Evolutionary conservation across 2,329 filamentous ascomycete genomes (phyloP).

Genomic region (Plectosphaerella cucumerina): DNA sequence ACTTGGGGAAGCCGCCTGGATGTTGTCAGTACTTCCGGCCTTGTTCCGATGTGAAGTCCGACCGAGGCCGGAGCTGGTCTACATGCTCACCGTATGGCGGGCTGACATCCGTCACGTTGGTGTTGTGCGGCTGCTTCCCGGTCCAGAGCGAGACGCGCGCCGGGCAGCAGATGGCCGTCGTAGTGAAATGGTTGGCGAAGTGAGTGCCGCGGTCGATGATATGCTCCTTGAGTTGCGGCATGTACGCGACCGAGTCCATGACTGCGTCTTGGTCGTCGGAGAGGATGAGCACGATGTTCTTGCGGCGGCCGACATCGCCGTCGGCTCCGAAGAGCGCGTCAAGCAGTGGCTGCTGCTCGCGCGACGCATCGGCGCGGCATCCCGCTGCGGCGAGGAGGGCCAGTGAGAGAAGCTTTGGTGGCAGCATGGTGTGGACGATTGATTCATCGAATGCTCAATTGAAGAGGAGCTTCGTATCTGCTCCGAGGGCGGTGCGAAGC

Average conservation of each 20-base stretch:
- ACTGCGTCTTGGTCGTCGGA: slow-evolving; percentile 65
- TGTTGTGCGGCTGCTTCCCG: slow-evolving; percentile 64
- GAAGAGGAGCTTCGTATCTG: too few relatives aligned
- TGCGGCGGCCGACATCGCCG: too few relatives aligned
- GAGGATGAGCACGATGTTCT: slow-evolving; percentile 63
- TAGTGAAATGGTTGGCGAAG: slow-evolving; percentile 62
- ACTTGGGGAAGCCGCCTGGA: slow-evolving; percentile 53
- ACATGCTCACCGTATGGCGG: slow-evolving; percentile 41
- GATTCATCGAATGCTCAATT: too few relatives aligned
- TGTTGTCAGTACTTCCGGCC: slow-evolving; percentile 4
- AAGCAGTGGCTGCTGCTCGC: too few relatives aligned
- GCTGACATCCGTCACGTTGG: slow-evolving; percentile 58
- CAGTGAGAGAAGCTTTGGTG: too few relatives aligned
- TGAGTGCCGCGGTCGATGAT: slow-evolving; percentile 54
- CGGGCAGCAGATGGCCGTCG: slow-evolving; percentile 64
- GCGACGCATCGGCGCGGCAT: too few relatives aligned
- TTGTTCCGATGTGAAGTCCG: background rate
- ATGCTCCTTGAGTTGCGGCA: slow-evolving; percentile 52
- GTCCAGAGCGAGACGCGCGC: slow-evolving; percentile 63
- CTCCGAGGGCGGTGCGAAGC: too few relatives aligned
- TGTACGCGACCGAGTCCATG: slow-evolving; percentile 57
- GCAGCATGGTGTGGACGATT: too few relatives aligned
- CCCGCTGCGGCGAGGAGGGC: too few relatives aligned
- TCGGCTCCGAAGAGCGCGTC: too few relatives aligned
- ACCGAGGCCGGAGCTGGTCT: slow-evolving; percentile 4